Base-by-base conservation (phyloP, 2,329 filamentous ascomycete species). In the Beauveria australis region DNA sequence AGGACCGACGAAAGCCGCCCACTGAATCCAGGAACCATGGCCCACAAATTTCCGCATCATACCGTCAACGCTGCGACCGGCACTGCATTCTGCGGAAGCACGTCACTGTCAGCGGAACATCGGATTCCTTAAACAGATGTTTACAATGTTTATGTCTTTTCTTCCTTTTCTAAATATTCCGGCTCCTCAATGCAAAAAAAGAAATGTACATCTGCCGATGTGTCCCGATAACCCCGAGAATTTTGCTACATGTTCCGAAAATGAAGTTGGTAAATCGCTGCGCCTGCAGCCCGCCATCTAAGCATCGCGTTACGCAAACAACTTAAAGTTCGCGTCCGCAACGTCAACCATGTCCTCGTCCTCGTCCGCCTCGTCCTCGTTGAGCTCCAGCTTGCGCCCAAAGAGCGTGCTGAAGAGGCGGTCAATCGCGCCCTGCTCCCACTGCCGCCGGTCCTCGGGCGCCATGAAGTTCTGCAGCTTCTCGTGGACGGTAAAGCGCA, bases 391-490 rank as follows among this genome's bases (percentile, higher is more conserved):
- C 71, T 85, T 87, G 68, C 88, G 86, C 0, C 89, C 89, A 64
- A 93, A 84, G 64, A 92, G 73, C 28, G 87, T 88, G 16, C 86
- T 86, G 70, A 92, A 92, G 72, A 93, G 85, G 61, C 84, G 75
- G 67, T 94, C 90, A 62, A 91, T 85, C 60, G 92, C 91, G 62
- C 84, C 82, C 66, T 88, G 85, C 63, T 90, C 89, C 94, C 94
- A 99, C 18, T 73, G 75, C 3, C 88, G 81, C 58, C 90, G 80
- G 71, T 96, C 89, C 72, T 97, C 91, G 0, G 92, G 87, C 12
- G 92, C 92, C 92, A 97, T 97, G 71, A 97, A 97, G 73, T 97
- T 97, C 76, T 96, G 91, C 69, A 99, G 75, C 78, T 97, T 97
- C 78, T 97, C 93, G 71, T 97, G 92, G 51, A 97, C 91, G 18